A percentile compares a stretch with the other conserved stretches of the same genome.
Evolutionary conservation across 2,329 filamentous ascomycete species (phyloP).

Genomic region (Exophiala spinifera): DNA sequence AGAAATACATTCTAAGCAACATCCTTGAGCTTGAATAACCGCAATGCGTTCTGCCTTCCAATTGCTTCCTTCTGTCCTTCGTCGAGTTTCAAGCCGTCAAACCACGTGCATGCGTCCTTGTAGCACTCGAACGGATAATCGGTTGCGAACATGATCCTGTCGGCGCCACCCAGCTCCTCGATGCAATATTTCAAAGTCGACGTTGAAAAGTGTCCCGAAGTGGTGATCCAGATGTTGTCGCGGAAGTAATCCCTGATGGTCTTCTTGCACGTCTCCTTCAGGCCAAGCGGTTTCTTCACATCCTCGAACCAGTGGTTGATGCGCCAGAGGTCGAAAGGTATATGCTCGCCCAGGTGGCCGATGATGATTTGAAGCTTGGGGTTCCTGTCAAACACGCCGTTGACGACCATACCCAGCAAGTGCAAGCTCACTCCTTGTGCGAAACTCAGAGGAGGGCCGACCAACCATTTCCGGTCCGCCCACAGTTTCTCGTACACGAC

Average conservation of each 20-base stretch:
- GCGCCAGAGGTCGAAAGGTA: conserved; percentile 44
- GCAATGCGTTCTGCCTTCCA: background rate
- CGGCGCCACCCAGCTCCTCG: conserved; percentile 38
- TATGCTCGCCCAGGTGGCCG: conserved; percentile 31
- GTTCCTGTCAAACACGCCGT: conserved; percentile 31
- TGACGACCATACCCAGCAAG: conserved; percentile 31
- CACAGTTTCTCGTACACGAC: conserved; percentile 30
- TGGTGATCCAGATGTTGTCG: conserved; percentile 44
- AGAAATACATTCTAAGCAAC: background rate
- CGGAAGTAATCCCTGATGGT: conserved; percentile 46
- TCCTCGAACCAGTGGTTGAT: conserved; percentile 35
- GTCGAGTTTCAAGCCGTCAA: conserved; percentile 16
- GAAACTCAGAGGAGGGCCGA: conserved; percentile 30
- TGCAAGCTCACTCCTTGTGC: conserved; percentile 31
- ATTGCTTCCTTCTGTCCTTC: background rate
- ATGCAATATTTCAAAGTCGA: conserved; percentile 39
- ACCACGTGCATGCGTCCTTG: conserved; percentile 30
- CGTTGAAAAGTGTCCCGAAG: conserved; percentile 41
- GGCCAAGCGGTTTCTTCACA: conserved; percentile 29
- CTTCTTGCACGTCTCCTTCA: conserved; percentile 41
- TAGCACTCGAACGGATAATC: conserved; percentile 34
- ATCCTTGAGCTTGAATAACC: background rate
- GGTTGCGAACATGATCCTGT: conserved; percentile 42
- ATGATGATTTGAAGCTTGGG: conserved; percentile 31
- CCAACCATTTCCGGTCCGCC: conserved; percentile 29